These are phyloP conservation scores for Termitomyces titanicus DNA, from an alignment of 768 basidiomycete species.

Conservation along the genomic window DNA sequence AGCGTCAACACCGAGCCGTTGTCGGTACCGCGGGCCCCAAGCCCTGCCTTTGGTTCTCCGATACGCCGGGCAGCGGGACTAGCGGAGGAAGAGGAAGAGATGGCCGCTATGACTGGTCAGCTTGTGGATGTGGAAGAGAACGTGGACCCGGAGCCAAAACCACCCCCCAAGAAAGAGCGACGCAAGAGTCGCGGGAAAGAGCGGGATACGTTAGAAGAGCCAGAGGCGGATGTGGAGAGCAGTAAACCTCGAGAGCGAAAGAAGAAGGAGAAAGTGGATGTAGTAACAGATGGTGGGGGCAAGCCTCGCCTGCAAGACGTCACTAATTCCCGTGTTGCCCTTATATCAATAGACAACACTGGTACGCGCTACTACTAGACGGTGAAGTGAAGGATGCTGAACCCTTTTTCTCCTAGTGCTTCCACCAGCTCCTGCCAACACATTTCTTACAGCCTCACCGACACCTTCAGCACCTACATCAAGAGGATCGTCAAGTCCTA, in stretches of 20 bases:
- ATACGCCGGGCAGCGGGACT: conserved; percentile 51
- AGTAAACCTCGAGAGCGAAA: conserved; percentile 28
- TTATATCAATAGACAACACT: conserved; percentile 42
- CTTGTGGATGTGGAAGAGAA: conserved; percentile 33
- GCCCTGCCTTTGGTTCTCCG: conserved; percentile 68
- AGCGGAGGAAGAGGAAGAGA: conserved; percentile 56
- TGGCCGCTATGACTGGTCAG: conserved; percentile 30
- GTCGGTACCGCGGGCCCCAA: conserved; percentile 52
- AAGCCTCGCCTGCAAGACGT: conserved; percentile 61
- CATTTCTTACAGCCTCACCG: conserved; percentile 26
- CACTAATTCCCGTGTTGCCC: conserved; percentile 50
- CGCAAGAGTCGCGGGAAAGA: conserved; percentile 43
- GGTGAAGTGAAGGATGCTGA: background rate
- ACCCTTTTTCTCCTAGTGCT: conserved; percentile 10
- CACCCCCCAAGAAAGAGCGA: conserved; percentile 42
- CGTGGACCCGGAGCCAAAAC: conserved; percentile 20
- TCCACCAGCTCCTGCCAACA: conserved; percentile 10
- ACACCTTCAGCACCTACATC: conserved; percentile 46
- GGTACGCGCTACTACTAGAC: conserved; percentile 21
- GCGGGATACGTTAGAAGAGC: conserved; percentile 28
- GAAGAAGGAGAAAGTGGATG: conserved; percentile 28
- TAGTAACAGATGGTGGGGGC: conserved; percentile 33
- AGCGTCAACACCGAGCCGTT: conserved; percentile 36
- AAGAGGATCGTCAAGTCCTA: conserved; percentile 43
- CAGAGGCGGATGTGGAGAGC: conserved; percentile 14